phyloP scores from a whole-genome alignment of 2,329 filamentous ascomycete genomes.

The Nemania sp. region DNA sequence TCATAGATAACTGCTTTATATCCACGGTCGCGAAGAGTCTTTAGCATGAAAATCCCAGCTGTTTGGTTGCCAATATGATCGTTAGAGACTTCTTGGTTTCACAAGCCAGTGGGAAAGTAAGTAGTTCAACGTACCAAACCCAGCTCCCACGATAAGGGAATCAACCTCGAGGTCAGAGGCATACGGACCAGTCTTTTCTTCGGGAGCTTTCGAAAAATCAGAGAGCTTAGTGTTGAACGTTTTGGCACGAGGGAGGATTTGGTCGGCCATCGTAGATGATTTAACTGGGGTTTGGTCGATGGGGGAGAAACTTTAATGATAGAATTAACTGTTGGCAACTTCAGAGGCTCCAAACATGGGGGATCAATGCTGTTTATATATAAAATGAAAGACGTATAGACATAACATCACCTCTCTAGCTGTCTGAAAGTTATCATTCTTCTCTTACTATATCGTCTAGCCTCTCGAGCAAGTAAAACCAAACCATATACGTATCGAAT shows the following conservation, averaged over 20 bases:
- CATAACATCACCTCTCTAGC: slow-evolving; percentile 1
- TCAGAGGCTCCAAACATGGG: background rate
- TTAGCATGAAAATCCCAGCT: slow-evolving; percentile 64
- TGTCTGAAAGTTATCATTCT: background rate
- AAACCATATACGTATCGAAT: background rate
- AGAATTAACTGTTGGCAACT: background rate
- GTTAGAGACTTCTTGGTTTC: slow-evolving; percentile 3
- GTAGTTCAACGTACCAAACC: slow-evolving; percentile 53
- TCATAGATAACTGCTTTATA: slow-evolving; percentile 64
- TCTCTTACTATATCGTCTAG: background rate
- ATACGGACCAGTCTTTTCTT: slow-evolving; percentile 36
- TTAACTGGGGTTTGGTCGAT: background rate
- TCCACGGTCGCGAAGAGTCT: slow-evolving; percentile 63
- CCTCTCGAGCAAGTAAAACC: background rate
- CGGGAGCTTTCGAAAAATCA: slow-evolving; percentile 31
- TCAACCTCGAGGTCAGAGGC: slow-evolving; percentile 49
- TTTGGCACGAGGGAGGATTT: slow-evolving; percentile 15
- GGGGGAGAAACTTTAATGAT: background rate
- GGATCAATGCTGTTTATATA: background rate
- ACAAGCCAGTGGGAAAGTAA: background rate
- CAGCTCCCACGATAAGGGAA: slow-evolving; percentile 59
- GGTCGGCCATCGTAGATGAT: slow-evolving; percentile 20
- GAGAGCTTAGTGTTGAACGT: slow-evolving; percentile 37
- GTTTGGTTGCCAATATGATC: background rate
- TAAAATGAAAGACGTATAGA: background rate